Percentiles rank a stretch among this genome's conserved stretches.
Evolutionary conservation across 2,329 filamentous ascomycete genomes (phyloP).

Genomic region (Colletotrichum siamense): DNA sequence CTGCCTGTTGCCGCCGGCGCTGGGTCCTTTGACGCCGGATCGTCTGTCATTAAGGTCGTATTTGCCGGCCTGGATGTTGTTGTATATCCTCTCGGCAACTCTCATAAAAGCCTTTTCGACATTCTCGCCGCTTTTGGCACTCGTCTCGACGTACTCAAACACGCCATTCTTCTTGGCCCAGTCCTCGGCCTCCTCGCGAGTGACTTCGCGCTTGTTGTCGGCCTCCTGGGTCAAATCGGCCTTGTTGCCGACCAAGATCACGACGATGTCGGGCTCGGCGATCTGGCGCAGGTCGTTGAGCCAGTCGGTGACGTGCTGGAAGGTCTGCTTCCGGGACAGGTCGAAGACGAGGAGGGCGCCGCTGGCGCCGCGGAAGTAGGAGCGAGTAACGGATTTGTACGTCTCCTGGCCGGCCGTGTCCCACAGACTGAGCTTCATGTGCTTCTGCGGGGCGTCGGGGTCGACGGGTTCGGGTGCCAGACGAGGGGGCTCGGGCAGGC

Average conservation of each 20-base stretch:
- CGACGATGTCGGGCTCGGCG: conserved; percentile 93
- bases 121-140: conserved; percentile 91
- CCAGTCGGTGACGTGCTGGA: conserved; percentile 90
- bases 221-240: conserved; percentile 71
- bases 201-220: conserved; percentile 77
- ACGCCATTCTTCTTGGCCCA: conserved; percentile 90
- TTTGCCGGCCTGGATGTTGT: conserved; percentile 93
- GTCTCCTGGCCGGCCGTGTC: conserved; percentile 97
- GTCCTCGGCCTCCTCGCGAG: conserved; percentile 80
- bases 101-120: conserved; percentile 93
- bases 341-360: conserved; percentile 89
- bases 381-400: conserved; percentile 94
- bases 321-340: conserved; percentile 84
- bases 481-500: conserved; percentile 60
- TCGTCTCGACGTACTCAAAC: conserved; percentile 94
- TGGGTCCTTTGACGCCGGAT: conserved; percentile 84
- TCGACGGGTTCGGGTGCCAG: conserved; percentile 33
- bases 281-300: conserved; percentile 92
- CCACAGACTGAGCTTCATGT: conserved; percentile 96
- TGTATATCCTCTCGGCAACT: conserved; percentile 93
- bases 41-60: conserved; percentile 94
- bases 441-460: conserved; percentile 56
- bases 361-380: conserved; percentile 84
- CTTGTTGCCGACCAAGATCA: conserved; percentile 96
- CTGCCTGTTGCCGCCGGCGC: conserved; percentile 51